Base-by-base conservation (phyloP, 2,329 filamentous ascomycete genomes). In the Aphanocladium album region DNA sequence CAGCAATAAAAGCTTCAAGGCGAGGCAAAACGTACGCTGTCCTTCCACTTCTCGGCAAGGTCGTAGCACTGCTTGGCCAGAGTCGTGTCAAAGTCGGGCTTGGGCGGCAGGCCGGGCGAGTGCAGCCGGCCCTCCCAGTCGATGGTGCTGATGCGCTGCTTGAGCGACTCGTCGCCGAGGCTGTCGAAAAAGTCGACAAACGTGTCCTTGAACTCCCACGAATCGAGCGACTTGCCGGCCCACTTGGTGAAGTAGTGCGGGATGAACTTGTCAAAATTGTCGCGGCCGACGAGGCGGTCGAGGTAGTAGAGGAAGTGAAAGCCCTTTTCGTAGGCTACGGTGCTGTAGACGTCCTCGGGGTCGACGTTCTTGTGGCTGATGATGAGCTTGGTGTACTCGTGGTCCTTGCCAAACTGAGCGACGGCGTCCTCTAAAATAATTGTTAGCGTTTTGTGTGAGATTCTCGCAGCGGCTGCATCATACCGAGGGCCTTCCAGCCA, bases 231-330 rank as follows among this genome's bases (percentile, higher is more conserved):
- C 74, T 92, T 93, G 70, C 85, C 84, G 61, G 89, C 87, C 84
- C 89, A 98, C 43, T 84, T 90, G 33, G 83, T 86, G 73, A 98
- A 98, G 78, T 98, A 97, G 74, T 96, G 87, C 17, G 93, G 92
- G 70, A 98, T 97, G 75, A 98, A 99, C 67, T 87, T 89, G 80
- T 98, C 91, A 78, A 95, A 99, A 72, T 89, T 89, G n/a, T 88
- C 82, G 63, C 90, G 89, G 39, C 91, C 90, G 4, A 98, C 83
- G 1, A 96, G 79, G 51, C 88, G 89, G 69, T 99, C 95, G 16
- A 99, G 86, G 68, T 93, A 88, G 74, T 92, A 97, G 50, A 99
- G 81, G 74, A 98, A 96, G 70, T 90, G 90, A 76, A 96, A 98
- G 3, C 93, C 93, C 76, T 99, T 98, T 72, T 98, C 93, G 69